Conservation (phyloP, 2,329 filamentous ascomycete genomes). For the Ceratocystis huliohia region DNA sequence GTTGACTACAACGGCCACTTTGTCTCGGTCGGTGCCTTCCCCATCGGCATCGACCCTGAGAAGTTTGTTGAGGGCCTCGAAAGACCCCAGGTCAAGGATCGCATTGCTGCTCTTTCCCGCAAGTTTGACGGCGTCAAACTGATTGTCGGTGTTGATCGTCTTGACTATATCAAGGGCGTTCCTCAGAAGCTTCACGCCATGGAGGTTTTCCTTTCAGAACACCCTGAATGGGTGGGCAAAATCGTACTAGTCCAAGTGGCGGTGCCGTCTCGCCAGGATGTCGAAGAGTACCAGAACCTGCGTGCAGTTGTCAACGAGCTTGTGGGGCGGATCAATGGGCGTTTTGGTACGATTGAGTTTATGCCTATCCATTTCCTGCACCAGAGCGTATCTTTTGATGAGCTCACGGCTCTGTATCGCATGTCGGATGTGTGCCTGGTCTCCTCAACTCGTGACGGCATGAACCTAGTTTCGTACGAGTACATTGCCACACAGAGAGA, state of each 20-base stretch:
- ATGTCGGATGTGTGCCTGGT: conserved; percentile 87
- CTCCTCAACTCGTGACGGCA: conserved; percentile 90
- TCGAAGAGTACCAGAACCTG: conserved; percentile 95
- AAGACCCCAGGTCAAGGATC: conserved; percentile 73
- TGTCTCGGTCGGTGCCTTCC: conserved; percentile 86
- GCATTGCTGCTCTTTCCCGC: conserved; percentile 69
- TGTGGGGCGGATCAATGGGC: conserved; percentile 91
- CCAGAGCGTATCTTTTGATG: conserved; percentile 88
- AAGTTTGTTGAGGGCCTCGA: conserved; percentile 86
- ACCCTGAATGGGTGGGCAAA: conserved; percentile 96
- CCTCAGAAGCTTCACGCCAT: conserved; percentile 94
- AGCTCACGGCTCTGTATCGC: conserved; percentile 85
- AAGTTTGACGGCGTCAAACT: conserved; percentile 95
- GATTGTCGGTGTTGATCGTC: conserved; percentile 88
- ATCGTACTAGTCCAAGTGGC: conserved; percentile 94
- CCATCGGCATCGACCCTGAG: conserved; percentile 94
- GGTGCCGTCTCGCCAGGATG: conserved; percentile 85
- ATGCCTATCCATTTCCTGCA: conserved; percentile 99
- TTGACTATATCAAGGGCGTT: conserved; percentile 98
- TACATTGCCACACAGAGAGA: conserved; percentile 91
- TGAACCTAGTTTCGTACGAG: conserved; percentile 97
- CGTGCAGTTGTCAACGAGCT: conserved; percentile 92
- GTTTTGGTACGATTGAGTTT: conserved; percentile 93
- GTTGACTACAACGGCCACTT: conserved; percentile 83
- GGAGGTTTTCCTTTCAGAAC: conserved; percentile 91